Base-by-base conservation (phyloP, 1,284 basidiomycete species). In the Dichomitus squalens region DNA sequence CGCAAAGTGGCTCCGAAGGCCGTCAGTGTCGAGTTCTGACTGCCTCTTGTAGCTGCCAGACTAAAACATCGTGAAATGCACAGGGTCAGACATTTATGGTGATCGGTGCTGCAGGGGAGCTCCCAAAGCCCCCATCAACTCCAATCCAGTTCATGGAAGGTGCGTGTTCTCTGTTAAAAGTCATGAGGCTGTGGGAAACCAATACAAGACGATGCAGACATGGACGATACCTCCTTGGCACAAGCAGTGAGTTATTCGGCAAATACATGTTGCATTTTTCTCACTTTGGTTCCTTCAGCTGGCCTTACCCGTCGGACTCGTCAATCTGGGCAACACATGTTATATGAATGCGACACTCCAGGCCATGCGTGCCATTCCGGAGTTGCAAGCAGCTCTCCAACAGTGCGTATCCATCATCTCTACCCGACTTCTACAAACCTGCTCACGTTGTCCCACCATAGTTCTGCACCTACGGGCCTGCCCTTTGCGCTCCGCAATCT, bases 311-410 rank as follows among this genome's bases (percentile, higher is more conserved):
- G 87, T 90, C 54, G 90, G 90, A 14, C 73, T 90, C 65, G 80
- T 76, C 70, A 87, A 91, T 67, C 76, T 93, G 43, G 94, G 94
- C 38, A 96, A 96, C 70, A 96, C 93, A 0, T 96, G 94, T 69
- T 98, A 98, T 74, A 93, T 98, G 86, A 98, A 98, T 70, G 88
- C 96, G 6, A 95, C 93, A 0, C 79, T 99, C 2, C 96, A 99
- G 76, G 90, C 93, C 14, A 81, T 99, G 61, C 88, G 94, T 18
- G 87, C 90, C 2, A 91, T 99, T 53, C 95, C 95, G 0, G 94
- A 98, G 68, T 81, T 99, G 1, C 88, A 91, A 65, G 72, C 76
- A 1, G 88, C 91, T 1, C 78, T 96, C 20, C 73, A 72, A 60
- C 73, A 73, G 86, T 90, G 68, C 66, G 84, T 74, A 4, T 31